phyloP scores from a whole-genome alignment of 1,284 basidiomycete genomes.

The Schizophyllum amplum region DNA sequence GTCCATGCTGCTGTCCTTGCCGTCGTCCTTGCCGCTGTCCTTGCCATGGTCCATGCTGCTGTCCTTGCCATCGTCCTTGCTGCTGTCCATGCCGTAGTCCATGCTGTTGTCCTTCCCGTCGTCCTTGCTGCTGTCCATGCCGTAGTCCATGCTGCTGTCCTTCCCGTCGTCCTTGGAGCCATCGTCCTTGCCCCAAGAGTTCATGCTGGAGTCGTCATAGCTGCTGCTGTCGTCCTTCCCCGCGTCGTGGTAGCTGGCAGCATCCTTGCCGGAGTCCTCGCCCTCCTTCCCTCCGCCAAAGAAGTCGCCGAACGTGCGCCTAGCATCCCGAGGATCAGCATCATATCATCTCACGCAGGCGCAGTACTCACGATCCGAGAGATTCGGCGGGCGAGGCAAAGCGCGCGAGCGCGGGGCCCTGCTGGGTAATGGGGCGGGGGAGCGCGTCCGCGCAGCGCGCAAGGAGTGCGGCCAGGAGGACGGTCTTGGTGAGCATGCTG shows the following conservation, averaged over 20 bases:
- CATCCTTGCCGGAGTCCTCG: conserved; percentile 9
- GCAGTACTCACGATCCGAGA: conserved; percentile 16
- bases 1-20: too few relatives aligned
- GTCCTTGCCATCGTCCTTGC: neutral
- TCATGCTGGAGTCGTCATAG: conserved; percentile 15
- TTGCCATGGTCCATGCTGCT: neutral
- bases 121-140: too few relatives aligned
- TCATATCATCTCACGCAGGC: neutral
- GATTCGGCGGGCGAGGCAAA: conserved; percentile 10
- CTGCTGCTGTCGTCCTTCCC: conserved; percentile 14
- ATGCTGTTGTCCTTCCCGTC: too few relatives aligned
- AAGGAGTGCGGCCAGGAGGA: conserved; percentile 42
- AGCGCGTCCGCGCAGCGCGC: conserved; percentile 28
- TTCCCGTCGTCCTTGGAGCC: conserved; percentile 12
- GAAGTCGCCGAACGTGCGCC: neutral
- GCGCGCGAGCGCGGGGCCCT: neutral
- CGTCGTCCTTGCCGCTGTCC: too few relatives aligned
- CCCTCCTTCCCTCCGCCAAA: conserved; percentile 2
- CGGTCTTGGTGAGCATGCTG: conserved; percentile 42
- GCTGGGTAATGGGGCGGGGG: neutral
- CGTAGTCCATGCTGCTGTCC: too few relatives aligned
- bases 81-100: too few relatives aligned
- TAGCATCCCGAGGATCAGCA: conserved; percentile 5
- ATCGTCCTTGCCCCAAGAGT: too few relatives aligned
- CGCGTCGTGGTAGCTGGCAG: conserved; percentile 11